Percentiles rank a stretch among this genome's conserved stretches.
These are phyloP conservation scores for Sphaerulina musiva DNA, from an alignment of 2,329 filamentous ascomycete genomes.

Conservation along the genomic window DNA sequence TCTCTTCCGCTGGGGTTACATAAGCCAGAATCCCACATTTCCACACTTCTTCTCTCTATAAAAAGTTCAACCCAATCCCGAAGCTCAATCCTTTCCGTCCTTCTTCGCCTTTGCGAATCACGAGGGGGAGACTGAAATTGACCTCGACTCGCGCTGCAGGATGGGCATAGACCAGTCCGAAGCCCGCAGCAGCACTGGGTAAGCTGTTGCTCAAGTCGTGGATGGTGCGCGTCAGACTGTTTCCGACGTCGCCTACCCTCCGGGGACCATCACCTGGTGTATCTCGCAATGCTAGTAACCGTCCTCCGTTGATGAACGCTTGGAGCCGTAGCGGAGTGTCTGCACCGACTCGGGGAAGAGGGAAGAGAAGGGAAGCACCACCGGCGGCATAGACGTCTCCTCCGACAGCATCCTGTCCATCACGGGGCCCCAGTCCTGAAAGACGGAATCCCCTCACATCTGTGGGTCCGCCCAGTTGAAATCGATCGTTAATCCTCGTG, in stretches of 20 bases:
- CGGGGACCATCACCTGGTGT: slow-evolving; percentile 34
- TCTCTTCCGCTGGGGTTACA: too few relatives aligned
- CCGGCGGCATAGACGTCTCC: slow-evolving; percentile 89
- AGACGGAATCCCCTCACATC: slow-evolving; percentile 92
- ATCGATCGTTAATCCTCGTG: slow-evolving; percentile 86
- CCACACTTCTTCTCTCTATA: slow-evolving; percentile 49
- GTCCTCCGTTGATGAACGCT: slow-evolving; percentile 83
- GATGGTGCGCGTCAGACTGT: slow-evolving; percentile 56
- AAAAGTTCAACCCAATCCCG: slow-evolving; percentile 92
- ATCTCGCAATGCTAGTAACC: slow-evolving; percentile 68
- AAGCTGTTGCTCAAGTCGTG: slow-evolving; percentile 65
- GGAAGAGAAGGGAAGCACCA: slow-evolving; percentile 76
- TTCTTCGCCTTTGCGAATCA: slow-evolving; percentile 75
- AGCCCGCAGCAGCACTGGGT: slow-evolving; percentile 77
- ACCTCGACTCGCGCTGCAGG: slow-evolving; percentile 89
- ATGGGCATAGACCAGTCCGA: slow-evolving; percentile 91
- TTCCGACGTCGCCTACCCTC: slow-evolving; percentile 46
- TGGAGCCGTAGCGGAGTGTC: slow-evolving; percentile 83
- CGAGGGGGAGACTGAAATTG: slow-evolving; percentile 85
- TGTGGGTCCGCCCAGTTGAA: slow-evolving; percentile 87
- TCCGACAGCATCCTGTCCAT: slow-evolving; percentile 77
- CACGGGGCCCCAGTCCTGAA: slow-evolving; percentile 79
- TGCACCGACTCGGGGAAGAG: slow-evolving; percentile 71
- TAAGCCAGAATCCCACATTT: neutral
- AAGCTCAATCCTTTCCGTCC: slow-evolving; percentile 86